phyloP scores from a whole-genome alignment of 2,329 filamentous ascomycete genomes.

The Sporothrix variecibatus region DNA sequence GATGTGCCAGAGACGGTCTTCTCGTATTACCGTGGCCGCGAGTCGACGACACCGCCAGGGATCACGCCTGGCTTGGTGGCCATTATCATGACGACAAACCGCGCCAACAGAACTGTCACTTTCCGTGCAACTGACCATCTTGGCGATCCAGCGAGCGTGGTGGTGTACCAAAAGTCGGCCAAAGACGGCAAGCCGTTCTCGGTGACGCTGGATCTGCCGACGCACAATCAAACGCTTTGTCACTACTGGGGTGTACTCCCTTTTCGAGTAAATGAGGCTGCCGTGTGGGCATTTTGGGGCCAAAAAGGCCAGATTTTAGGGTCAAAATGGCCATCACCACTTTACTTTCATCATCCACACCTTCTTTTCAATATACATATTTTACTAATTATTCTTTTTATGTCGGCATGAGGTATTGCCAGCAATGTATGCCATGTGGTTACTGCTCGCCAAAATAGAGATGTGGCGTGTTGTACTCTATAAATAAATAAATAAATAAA shows the following conservation, averaged over 20 bases:
- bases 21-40: constrained; percentile 25
- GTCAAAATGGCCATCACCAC: background rate
- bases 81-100: constrained; percentile 11
- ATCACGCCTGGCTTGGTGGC: background rate
- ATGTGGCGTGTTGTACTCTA: background rate
- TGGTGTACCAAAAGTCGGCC: constrained; percentile 17
- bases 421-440: background rate
- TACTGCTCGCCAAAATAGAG: background rate
- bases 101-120: background rate
- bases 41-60: background rate
- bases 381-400: background rate
- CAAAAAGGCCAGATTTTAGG: background rate
- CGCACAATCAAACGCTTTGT: constrained; percentile 16
- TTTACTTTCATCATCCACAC: background rate
- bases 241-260: background rate
- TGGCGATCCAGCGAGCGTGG: background rate
- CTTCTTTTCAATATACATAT: background rate
- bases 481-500: too few species aligned
- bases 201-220: constrained; percentile 5
- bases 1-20: constrained; percentile 25
- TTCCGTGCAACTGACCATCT: background rate
- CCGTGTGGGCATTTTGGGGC: background rate
- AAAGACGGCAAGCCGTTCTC: background rate
- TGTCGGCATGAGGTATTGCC: background rate
- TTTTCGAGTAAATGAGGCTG: background rate